Percentiles rank a stretch among this genome's conserved stretches.
These are phyloP conservation scores for Leishmania lainsoni DNA, from an alignment of 208 protist species.

Conservation along the genomic window DNA sequence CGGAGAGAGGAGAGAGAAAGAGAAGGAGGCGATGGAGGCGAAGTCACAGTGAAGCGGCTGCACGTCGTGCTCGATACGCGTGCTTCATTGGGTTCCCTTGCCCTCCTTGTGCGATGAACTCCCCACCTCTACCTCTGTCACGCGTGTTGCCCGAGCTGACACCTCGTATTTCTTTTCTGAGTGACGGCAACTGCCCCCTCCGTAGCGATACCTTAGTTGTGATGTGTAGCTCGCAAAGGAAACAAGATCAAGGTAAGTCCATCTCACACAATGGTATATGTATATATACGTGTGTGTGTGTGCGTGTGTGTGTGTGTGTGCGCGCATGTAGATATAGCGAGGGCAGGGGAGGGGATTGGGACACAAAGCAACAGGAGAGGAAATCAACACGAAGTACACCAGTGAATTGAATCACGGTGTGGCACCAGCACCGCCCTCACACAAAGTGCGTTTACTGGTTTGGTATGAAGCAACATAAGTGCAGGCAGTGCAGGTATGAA, in stretches of 20 bases:
- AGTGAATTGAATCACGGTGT: background rate
- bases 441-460: background rate
- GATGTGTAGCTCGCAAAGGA: background rate
- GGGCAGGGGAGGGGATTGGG: background rate
- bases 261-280: background rate
- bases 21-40: background rate
- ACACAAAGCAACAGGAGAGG: background rate
- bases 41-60: background rate
- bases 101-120: background rate
- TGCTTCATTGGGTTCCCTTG: background rate
- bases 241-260: background rate
- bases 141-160: background rate
- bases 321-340: background rate
- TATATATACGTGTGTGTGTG: background rate
- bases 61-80: background rate
- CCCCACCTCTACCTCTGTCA: background rate
- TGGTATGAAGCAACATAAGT: background rate
- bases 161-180: too few species aligned
- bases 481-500: background rate
- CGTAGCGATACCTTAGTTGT: background rate
- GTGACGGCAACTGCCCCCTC: background rate
- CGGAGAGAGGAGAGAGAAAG: background rate
- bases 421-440: background rate
- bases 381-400: background rate
- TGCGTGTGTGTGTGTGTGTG: background rate